phyloP scores from a whole-genome alignment of 2,329 filamentous ascomycete genomes.

The Colletotrichum graminicola region DNA sequence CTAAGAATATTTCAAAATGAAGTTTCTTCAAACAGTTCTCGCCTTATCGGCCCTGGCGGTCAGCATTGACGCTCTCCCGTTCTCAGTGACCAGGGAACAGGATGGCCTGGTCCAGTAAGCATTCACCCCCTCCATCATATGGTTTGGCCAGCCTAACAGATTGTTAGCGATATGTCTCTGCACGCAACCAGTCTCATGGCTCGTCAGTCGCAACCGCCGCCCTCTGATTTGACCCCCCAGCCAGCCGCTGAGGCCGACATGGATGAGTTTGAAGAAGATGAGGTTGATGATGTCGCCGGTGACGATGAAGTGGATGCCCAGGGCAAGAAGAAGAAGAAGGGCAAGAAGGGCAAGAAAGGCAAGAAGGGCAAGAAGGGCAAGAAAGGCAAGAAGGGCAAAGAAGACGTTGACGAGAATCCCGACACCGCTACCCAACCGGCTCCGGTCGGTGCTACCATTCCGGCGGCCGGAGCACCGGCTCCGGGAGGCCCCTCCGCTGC shows the following conservation, averaged over 20 bases:
- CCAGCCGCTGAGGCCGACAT: conserved; percentile 14
- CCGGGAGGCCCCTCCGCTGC: conserved; percentile 1
- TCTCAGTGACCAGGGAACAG: conserved; percentile 28
- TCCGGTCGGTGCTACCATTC: conserved; percentile 5
- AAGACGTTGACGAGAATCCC: conserved; percentile 6
- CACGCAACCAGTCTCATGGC: conserved; percentile 3
- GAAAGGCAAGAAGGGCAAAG: conserved; percentile 25
- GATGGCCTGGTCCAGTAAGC: conserved; percentile 24
- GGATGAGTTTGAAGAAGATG: conserved; percentile 23
- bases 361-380: conserved; percentile 33
- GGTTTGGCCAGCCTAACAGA: not conserved
- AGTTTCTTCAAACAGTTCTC: conserved; percentile 26
- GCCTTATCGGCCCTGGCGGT: conserved; percentile 38
- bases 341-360: conserved; percentile 39
- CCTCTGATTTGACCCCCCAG: conserved; percentile 1
- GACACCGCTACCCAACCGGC: not conserved
- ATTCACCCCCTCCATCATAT: accelerated
- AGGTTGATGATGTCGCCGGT: not conserved
- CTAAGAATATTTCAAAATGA: conserved; percentile 19
- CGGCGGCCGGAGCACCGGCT: conserved; percentile 7
- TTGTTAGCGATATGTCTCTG: conserved; percentile 21
- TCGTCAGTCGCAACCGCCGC: conserved; percentile 23
- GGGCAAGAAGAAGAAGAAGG: conserved; percentile 39
- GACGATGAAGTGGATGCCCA: conserved; percentile 26
- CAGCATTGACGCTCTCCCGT: conserved; percentile 39